Evolutionary conservation across 1,139 yeast genomes (phyloP).

Genomic region (Yamadazyma atmosphaerica): DNA sequence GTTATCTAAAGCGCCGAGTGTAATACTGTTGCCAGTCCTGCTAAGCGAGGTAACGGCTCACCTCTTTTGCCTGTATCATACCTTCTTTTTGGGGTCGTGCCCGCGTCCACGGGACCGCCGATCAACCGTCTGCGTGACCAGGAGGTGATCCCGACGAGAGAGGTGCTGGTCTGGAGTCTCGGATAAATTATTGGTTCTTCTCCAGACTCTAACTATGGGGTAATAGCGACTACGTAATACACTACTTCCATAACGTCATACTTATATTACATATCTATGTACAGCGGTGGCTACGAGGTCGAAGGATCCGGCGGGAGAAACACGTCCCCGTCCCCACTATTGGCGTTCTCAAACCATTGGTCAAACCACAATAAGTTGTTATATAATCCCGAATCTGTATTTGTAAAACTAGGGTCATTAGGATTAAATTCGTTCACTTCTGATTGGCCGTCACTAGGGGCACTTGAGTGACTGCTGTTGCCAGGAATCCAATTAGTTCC

Average conservation of each 20-base stretch:
- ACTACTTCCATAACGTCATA: background rate
- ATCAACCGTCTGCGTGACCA: too few relatives aligned
- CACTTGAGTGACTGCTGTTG: too few relatives aligned
- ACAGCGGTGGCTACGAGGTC: background rate
- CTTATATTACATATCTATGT: too few relatives aligned
- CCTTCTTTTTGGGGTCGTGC: too few relatives aligned
- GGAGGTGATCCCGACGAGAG: too few relatives aligned
- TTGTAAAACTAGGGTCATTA: conserved; percentile 11
- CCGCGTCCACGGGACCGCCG: too few relatives aligned
- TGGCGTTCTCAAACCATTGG: conserved; percentile 42
- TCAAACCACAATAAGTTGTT: conserved; percentile 56
- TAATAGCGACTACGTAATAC: too few relatives aligned
- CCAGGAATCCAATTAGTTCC: background rate
- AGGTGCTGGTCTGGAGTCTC: background rate
- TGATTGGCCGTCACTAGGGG: background rate
- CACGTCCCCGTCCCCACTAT: background rate
- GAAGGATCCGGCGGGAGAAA: background rate
- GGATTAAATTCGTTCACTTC: conserved; percentile 6
- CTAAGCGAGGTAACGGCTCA: background rate
- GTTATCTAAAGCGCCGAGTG: too few relatives aligned
- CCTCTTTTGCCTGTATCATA: too few relatives aligned
- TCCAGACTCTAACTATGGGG: too few relatives aligned
- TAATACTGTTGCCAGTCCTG: too few relatives aligned
- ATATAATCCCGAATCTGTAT: conserved; percentile 8
- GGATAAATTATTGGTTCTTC: background rate